Base-by-base conservation (phyloP, 1,284 basidiomycete genomes). In the Microbotryum lychnidis-dioicae region DNA sequence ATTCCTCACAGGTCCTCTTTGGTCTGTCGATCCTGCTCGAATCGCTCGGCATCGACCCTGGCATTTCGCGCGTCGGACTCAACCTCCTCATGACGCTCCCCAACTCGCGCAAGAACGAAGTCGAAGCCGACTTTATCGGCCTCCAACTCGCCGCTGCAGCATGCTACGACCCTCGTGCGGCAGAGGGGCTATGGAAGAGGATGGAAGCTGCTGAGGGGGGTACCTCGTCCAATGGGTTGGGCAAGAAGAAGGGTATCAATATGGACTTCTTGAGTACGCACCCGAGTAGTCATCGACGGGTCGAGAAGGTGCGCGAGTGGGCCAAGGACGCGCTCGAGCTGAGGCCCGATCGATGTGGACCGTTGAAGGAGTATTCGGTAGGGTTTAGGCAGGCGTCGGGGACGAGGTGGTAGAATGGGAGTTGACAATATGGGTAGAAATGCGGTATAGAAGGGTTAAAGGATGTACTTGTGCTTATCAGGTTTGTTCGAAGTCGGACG, bases 81-180 rank as follows among this genome's bases (percentile, higher is more conserved):
- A 82, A 79, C 0, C 77, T 86, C 47, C 65, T 91, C 6, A 76
- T 89, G 42, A 78, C 77, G 57, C 79, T 94, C 5, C 92, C 92
- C 0, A 91, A 96, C 74, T 91, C 87, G 1, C 80, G 92, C 54
- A 84, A 78, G 31, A 83, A 86, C 54, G 91, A 94, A 73, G 78
- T 81, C 5, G 92, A 97, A 81, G 63, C 69, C 8, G 69, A 70
- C n/a, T 23, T 57, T 7, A 61, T 74, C 47, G 72, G 73, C 10
- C 63, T 74, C 21, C 56, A 57, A 16, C 68, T 76, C 47, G 75
- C 75, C 59, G 71, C 71, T 21, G 57, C 79, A 60, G 91, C 90
- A 0, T 93, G 91, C 74, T 93, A 83, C 71, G 81, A 92, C 71
- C 90, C 90, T 1, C 76, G 75, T 25, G 87, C 86, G 57, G 83